Conservation (phyloP, 306 rosid genomes). For the Cicer yamashitae region DNA sequence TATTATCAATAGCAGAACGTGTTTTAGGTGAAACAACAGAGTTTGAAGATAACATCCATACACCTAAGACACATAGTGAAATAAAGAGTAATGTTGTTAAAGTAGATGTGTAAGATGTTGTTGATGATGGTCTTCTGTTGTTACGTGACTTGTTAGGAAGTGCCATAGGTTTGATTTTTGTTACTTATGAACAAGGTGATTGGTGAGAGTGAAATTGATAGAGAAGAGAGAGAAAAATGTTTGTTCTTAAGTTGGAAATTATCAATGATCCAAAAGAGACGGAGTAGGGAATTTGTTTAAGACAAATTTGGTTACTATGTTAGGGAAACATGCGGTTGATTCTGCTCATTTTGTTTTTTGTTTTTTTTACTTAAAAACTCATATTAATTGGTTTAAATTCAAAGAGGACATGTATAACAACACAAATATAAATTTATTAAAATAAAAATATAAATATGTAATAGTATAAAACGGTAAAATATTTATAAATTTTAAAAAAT, state of each 20-base stretch:
- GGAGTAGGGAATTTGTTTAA: constrained; percentile 62
- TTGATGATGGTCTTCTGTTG: constrained; percentile 62
- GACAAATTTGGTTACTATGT: constrained; percentile 21
- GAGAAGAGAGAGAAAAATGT: constrained; percentile 8
- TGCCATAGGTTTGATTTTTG: constrained; percentile 55
- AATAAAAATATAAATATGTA: too few species aligned
- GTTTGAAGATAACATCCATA: constrained; percentile 73
- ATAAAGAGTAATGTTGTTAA: constrained; percentile 62
- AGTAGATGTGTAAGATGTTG: constrained; percentile 64
- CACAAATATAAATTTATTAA: too few species aligned
- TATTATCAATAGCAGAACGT: constrained; percentile 11
- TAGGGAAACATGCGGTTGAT: neutral
- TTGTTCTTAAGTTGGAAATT: constrained; percentile 50
- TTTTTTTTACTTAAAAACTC: too few species aligned
- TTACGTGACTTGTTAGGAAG: constrained; percentile 59
- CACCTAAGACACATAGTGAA: constrained; percentile 64
- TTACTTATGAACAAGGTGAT: constrained; percentile 38
- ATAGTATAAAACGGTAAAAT: too few species aligned
- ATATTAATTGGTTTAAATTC: too few species aligned
- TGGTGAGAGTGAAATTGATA: constrained; percentile 19
- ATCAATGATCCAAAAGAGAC: constrained; percentile 76
- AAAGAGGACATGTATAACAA: too few species aligned
- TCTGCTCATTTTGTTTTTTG: neutral
- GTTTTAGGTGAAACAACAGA: constrained; percentile 46
- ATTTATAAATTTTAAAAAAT: too few species aligned